These are phyloP conservation scores for Tolypocladium nubicola DNA, from an alignment of 2,329 filamentous ascomycete species.

Conservation along the genomic window DNA sequence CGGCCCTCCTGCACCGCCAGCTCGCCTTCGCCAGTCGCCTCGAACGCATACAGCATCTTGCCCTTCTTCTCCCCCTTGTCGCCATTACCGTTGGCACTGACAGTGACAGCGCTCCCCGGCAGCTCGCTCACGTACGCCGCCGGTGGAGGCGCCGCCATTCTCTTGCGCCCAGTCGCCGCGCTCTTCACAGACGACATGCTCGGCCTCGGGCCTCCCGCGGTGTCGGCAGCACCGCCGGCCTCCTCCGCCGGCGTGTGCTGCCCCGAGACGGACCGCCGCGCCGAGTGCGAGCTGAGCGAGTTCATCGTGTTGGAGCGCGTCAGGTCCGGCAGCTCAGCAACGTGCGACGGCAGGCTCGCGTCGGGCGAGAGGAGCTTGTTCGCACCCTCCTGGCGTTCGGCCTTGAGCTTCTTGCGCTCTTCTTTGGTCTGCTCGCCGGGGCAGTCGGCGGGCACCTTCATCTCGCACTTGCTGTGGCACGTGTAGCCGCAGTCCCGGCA, in stretches of 20 bases:
- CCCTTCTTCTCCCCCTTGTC: slow-evolving; percentile 46
- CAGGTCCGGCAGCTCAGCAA: slow-evolving; percentile 56
- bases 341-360: slow-evolving; percentile 27
- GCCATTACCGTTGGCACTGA: slow-evolving; percentile 11
- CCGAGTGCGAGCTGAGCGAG: slow-evolving; percentile 76
- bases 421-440: slow-evolving; percentile 91
- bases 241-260: slow-evolving; percentile 43
- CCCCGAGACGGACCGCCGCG: slow-evolving; percentile 46
- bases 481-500: slow-evolving; percentile 96
- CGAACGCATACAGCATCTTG: slow-evolving; percentile 84
- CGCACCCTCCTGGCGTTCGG: slow-evolving; percentile 70
- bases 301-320: slow-evolving; percentile 81
- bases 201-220: slow-evolving; percentile 12
- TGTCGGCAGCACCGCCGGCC: slow-evolving; percentile 15
- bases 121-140: slow-evolving; percentile 64
- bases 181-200: slow-evolving; percentile 16
- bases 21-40: slow-evolving; percentile 72
- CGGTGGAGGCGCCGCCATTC: slow-evolving; percentile 82
- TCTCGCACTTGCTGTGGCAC: slow-evolving; percentile 96
- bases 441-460: slow-evolving; percentile 95
- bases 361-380: slow-evolving; percentile 45
- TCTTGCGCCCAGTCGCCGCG: slow-evolving; percentile 35
- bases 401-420: slow-evolving; percentile 88
- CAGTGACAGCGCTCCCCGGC: slow-evolving; percentile 40
- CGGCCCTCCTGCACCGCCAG: slow-evolving; percentile 69